Conservation (phyloP, 2,329 filamentous ascomycete species). For the Xylariales sp. region DNA sequence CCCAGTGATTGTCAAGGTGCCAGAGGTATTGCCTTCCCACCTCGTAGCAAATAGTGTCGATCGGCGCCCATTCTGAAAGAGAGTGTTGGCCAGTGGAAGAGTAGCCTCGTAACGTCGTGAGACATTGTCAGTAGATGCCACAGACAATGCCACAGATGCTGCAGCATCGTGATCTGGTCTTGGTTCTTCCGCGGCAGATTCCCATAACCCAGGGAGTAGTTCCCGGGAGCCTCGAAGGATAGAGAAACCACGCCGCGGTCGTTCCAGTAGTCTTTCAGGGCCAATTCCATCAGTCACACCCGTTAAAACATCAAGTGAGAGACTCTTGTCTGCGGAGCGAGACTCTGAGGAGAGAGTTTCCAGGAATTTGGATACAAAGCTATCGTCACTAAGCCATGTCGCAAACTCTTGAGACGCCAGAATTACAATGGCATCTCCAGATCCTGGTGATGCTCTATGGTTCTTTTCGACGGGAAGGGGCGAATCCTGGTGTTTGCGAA, state of each 20-base stretch:
- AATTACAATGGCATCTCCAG: conserved; percentile 32
- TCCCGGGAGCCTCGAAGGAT: conserved; percentile 40
- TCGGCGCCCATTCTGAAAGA: conserved; percentile 65
- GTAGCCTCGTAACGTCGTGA: conserved; percentile 29
- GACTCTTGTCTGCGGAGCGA: conserved; percentile 8
- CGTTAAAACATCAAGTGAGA: conserved; percentile 38
- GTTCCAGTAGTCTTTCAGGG: conserved; percentile 24
- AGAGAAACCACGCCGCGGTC: conserved; percentile 41
- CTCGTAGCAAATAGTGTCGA: conserved; percentile 51
- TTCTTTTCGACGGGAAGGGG: background rate
- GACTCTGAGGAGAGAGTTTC: conserved; percentile 12
- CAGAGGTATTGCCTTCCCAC: conserved; percentile 27
- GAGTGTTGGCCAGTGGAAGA: conserved; percentile 70
- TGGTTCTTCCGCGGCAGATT: conserved; percentile 17
- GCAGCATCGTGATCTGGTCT: conserved; percentile 23
- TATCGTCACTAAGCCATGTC: conserved; percentile 40
- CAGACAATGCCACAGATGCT: conserved; percentile 12
- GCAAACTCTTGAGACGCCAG: conserved; percentile 45
- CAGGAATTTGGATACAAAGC: conserved; percentile 33
- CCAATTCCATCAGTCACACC: conserved; percentile 54
- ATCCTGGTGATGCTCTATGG: background rate
- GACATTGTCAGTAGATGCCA: background rate
- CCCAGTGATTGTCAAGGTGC: conserved; percentile 17
- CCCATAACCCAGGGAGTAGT: conserved; percentile 44
- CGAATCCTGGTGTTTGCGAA: background rate